Conservation (phyloP, 2,329 filamentous ascomycete species). For the Fusarium sp. region DNA sequence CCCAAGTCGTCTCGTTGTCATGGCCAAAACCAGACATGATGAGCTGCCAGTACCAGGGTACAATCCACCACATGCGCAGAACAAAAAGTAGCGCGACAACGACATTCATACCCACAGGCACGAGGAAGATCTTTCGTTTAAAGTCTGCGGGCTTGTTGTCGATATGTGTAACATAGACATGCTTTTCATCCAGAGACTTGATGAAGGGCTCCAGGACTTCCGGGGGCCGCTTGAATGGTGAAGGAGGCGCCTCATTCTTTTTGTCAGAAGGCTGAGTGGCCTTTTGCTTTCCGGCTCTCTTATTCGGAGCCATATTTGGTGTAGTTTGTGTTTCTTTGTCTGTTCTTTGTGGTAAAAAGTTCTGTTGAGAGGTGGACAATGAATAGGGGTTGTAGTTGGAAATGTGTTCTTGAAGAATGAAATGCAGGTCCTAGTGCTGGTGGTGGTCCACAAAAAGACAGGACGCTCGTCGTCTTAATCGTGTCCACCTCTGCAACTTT, state of each 20-base stretch:
- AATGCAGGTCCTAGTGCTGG: conserved; percentile 12
- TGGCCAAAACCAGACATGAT: conserved; percentile 76
- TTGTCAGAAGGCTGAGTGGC: conserved; percentile 43
- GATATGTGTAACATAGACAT: conserved; percentile 89
- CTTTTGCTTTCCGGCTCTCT: conserved; percentile 55
- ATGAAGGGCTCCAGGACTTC: conserved; percentile 76
- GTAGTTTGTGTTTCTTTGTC: background rate
- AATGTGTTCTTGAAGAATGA: conserved; percentile 43
- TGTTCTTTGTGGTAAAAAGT: conserved; percentile 10
- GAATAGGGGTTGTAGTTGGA: conserved; percentile 28
- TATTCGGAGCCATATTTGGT: conserved; percentile 53
- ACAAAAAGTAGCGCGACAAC: conserved; percentile 74
- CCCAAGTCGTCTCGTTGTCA: conserved; percentile 76
- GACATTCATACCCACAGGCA: conserved; percentile 84
- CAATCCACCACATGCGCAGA: conserved; percentile 77
- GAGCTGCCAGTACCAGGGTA: conserved; percentile 81
- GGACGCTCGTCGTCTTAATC: background rate
- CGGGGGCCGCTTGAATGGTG: conserved; percentile 79
- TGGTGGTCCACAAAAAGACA: conserved; percentile 40
- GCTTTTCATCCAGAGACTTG: conserved; percentile 73
- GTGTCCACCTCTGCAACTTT: conserved; percentile 2
- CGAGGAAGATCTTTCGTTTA: conserved; percentile 86
- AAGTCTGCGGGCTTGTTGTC: conserved; percentile 78
- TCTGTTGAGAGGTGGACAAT: conserved; percentile 17
- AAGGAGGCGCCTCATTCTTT: conserved; percentile 61